These are phyloP conservation scores for Pseudogymnoascus sp. DNA, from an alignment of 2,329 filamentous ascomycete genomes.

Conservation along the genomic window DNA sequence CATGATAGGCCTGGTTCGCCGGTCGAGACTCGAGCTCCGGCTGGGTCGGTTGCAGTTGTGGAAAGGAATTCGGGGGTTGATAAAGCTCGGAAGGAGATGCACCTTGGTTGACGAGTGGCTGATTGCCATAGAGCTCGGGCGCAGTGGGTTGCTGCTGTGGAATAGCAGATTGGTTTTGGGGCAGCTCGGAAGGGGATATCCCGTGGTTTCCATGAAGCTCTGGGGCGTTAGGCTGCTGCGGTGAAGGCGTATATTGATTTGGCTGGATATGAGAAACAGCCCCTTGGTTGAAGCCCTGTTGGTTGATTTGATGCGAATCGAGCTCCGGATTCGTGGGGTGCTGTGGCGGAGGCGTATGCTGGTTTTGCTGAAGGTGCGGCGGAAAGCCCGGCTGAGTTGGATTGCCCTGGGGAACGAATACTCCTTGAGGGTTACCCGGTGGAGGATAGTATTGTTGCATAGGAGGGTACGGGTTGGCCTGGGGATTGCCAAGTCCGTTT, in stretches of 20 bases:
- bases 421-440: background rate
- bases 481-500: background rate
- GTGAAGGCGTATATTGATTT: background rate
- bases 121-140: background rate
- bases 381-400: background rate
- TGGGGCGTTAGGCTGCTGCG: background rate
- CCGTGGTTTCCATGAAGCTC: background rate
- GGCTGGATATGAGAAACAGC: background rate
- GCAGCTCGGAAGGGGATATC: background rate
- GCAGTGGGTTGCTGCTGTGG: background rate
- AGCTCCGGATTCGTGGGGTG: background rate
- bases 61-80: background rate
- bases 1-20: background rate
- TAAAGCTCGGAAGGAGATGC: background rate
- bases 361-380: too few species aligned
- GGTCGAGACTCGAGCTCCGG: background rate
- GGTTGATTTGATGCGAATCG: background rate
- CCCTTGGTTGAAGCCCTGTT: background rate
- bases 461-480: background rate
- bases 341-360: background rate
- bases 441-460: background rate
- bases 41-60: background rate
- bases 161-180: background rate
- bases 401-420: background rate
- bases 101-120: background rate